Base-by-base conservation (phyloP, 805 yeast genomes). In the Saturnispora quitensis region DNA sequence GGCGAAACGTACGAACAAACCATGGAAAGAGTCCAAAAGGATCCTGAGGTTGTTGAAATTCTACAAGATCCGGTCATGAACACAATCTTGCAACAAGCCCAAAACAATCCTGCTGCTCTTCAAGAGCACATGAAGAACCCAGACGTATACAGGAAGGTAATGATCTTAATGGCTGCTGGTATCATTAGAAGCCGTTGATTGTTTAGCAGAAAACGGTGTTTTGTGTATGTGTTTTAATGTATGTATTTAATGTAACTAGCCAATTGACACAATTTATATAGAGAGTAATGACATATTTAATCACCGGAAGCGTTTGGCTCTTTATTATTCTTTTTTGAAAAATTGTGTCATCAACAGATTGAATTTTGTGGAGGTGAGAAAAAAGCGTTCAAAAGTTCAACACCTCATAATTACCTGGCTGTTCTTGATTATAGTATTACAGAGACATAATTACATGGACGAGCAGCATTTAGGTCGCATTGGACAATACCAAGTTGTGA, bases 91-190 rank as follows among this genome's bases (percentile, higher is more conserved):
- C 84, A 81, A 60, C 99, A 93, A 73, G 98, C 98, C 18, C 86
- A 84, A 68, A 87, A 81, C 54, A 86, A 93, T 67, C 99, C 99
- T 48, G 96, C 96, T 44, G 98, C 98, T 51, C 77, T 93, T 61
- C 95, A 87, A 67, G 97, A 91, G 62, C 99, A 93, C 72, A 89
- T 93, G 97, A 86, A 81, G 76, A 93, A 93, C 71, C 98, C 99
- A 40, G 95, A 82, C 55, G 86, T 93, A 48, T 80, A 82, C 64
- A 84, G 82, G 68, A 93, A 93, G 80, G 82, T 93, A 61, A 84
- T 86, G 68, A 77, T 86, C 60, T 78, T 93, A 68, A 84, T 90
- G 67, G 96, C 97, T 52, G 97, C 98, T 18, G 99, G 99, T 68
- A 86, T 93, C 52, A 90, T 93, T 63, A 84, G 96, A 67, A 89